Conservation (phyloP, 2,329 filamentous ascomycete genomes). For the Penicillium verrucosum region DNA sequence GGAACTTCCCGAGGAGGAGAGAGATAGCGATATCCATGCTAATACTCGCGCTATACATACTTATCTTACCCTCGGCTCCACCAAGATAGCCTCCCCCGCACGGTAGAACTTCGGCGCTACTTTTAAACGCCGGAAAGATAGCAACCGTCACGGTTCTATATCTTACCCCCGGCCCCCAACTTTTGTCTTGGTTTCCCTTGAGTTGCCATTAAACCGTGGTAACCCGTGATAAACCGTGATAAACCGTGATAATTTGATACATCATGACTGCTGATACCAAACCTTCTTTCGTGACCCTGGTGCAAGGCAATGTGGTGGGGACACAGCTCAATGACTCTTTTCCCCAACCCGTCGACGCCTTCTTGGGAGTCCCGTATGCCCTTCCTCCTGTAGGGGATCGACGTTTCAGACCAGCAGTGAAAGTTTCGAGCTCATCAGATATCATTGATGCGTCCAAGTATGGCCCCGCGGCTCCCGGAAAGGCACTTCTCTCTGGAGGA, state of each 20-base stretch:
- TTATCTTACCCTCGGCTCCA: conserved; percentile 9
- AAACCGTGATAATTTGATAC: not conserved
- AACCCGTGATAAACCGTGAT: not conserved
- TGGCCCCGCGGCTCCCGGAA: conserved; percentile 33
- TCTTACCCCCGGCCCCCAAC: conserved; percentile 4
- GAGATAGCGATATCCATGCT: conserved; percentile 2
- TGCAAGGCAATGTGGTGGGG: conserved; percentile 33
- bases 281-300: conserved; percentile 17
- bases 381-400: conserved; percentile 47
- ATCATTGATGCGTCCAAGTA: conserved; percentile 38
- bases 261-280: conserved; percentile 1
- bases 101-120: conserved; percentile 21
- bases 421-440: conserved; percentile 20
- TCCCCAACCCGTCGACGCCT: conserved; percentile 36
- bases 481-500: conserved; percentile 49
- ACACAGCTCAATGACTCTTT: conserved; percentile 23
- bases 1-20: conserved; percentile 12
- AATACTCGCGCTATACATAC: not conserved
- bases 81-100: conserved; percentile 12
- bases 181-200: not conserved
- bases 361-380: conserved; percentile 52
- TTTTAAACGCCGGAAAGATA: conserved; percentile 17
- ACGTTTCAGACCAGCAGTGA: conserved; percentile 44
- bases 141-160: not conserved
- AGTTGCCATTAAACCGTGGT: not conserved